phyloP scores from a whole-genome alignment of 1,284 basidiomycete species.

The Cutaneotrichosporon sp. region DNA sequence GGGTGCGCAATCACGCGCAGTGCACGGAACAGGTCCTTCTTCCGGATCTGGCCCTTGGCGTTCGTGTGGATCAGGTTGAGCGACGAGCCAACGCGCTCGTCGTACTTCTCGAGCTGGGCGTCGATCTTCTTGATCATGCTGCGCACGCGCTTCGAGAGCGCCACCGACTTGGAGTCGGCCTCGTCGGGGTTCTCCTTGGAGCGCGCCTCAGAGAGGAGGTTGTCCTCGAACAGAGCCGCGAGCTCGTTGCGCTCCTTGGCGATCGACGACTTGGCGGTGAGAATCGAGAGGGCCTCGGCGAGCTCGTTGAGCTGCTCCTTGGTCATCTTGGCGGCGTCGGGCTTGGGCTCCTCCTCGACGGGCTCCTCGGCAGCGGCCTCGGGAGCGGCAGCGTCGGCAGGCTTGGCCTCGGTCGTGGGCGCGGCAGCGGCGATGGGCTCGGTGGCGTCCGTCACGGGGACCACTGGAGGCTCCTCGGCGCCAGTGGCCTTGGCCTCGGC shows the following conservation, averaged over 20 bases:
- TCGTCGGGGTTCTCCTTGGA: slow-evolving; percentile 53
- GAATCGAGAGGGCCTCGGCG: slow-evolving; percentile 84
- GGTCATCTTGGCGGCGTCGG: slow-evolving; percentile 86
- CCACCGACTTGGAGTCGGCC: slow-evolving; percentile 47
- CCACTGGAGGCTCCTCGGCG: slow-evolving; percentile 64
- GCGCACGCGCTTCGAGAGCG: slow-evolving; percentile 90
- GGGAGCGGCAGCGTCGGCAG: slow-evolving; percentile 7
- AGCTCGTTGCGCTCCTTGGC: slow-evolving; percentile 94
- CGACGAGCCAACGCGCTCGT: slow-evolving; percentile 82
- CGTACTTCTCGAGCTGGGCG: slow-evolving; percentile 87
- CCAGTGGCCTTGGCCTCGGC: slow-evolving; percentile 1
- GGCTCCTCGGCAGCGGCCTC: slow-evolving; percentile 17
- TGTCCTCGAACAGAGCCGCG: slow-evolving; percentile 85
- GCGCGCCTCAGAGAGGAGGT: slow-evolving; percentile 77
- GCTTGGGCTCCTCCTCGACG: slow-evolving; percentile 24
- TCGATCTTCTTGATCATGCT: slow-evolving; percentile 97
- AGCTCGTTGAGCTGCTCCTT: slow-evolving; percentile 94
- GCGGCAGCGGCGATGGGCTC: slow-evolving; percentile 12
- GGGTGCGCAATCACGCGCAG: slow-evolving; percentile 91
- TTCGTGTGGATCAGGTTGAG: slow-evolving; percentile 94
- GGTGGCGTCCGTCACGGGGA: slow-evolving; percentile 66
- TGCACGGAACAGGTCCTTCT: slow-evolving; percentile 86
- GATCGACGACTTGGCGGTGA: slow-evolving; percentile 95
- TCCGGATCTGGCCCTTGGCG: slow-evolving; percentile 86
- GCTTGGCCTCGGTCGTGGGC: not conserved